phyloP scores from a whole-genome alignment of 2,329 filamentous ascomycete species.

The Tolypocladium ophioglossoides region DNA sequence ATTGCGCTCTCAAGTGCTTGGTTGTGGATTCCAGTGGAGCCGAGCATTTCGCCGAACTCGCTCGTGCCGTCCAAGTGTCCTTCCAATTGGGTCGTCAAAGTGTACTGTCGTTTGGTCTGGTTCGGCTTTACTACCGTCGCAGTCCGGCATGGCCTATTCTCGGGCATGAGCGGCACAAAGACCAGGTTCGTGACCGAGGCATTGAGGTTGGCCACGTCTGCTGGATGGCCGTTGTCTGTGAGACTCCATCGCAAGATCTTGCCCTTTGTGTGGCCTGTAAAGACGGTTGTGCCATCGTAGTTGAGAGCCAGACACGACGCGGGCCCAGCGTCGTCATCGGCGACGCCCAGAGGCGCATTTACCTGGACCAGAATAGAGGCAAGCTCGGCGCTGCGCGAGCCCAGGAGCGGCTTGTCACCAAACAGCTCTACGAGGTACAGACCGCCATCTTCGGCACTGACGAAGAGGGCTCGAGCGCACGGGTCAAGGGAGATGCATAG shows the following conservation, averaged over 20 bases:
- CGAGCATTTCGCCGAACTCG: constrained; percentile 34
- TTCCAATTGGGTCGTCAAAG: constrained; percentile 54
- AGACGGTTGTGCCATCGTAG: constrained; percentile 69
- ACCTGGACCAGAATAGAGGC: constrained; percentile 48
- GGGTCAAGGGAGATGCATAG: constrained; percentile 69
- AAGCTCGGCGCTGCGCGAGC: constrained; percentile 38
- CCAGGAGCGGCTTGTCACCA: constrained; percentile 43
- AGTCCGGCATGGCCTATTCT: constrained; percentile 32
- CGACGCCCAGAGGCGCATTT: constrained; percentile 41
- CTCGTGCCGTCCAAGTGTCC: constrained; percentile 27
- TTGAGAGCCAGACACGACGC: constrained; percentile 61
- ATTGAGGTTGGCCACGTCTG: constrained; percentile 61
- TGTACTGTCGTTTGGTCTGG: constrained; percentile 53
- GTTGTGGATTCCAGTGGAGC: constrained; percentile 34
- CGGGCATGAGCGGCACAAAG: constrained; percentile 54
- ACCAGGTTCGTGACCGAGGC: constrained; percentile 72
- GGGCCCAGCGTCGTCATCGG: constrained; percentile 52
- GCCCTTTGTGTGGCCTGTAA: constrained; percentile 75
- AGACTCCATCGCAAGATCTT: constrained; percentile 76
- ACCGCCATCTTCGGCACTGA: constrained; percentile 69
- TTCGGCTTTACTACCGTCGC: constrained; percentile 71
- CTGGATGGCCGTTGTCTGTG: constrained; percentile 55
- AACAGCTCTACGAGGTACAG: constrained; percentile 71
- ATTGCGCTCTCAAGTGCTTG: constrained; percentile 40
- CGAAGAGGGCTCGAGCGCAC: constrained; percentile 71